phyloP scores from a whole-genome alignment of 2,329 filamentous ascomycete species.

The Xylaria sp. region DNA sequence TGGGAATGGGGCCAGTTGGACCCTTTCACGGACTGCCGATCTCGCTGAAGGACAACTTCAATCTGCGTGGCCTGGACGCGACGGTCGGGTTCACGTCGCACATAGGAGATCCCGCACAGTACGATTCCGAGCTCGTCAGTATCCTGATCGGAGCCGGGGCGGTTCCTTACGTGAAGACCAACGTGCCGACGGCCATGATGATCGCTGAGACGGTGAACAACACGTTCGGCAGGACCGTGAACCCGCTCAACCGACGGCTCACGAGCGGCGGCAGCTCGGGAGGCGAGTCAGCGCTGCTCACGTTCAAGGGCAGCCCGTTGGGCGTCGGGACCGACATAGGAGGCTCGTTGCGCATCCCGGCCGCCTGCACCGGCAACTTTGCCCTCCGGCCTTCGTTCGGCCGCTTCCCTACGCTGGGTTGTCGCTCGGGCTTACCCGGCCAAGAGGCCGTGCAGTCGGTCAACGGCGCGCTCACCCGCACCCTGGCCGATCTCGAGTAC shows the following conservation, averaged over 20 bases:
- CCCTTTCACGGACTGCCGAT: constrained; percentile 73
- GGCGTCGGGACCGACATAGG: constrained; percentile 57
- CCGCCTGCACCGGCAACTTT: constrained; percentile 48
- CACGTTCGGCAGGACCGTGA: constrained; percentile 69
- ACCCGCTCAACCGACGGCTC: constrained; percentile 67
- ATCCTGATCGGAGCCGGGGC: constrained; percentile 60
- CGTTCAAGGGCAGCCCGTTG: constrained; percentile 65
- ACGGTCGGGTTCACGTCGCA: constrained; percentile 72
- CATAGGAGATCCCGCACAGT: constrained; percentile 64
- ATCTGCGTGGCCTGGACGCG: constrained; percentile 67
- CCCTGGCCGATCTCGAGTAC: constrained; percentile 63
- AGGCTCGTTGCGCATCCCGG: constrained; percentile 49
- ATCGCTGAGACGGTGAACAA: constrained; percentile 75
- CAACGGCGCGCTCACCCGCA: constrained; percentile 70
- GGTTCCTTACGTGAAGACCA: constrained; percentile 67
- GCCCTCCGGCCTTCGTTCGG: constrained; percentile 58
- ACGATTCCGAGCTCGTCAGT: constrained; percentile 54
- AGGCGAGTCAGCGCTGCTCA: constrained; percentile 72
- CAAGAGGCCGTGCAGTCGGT: constrained; percentile 73
- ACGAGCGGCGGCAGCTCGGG: constrained; percentile 74
- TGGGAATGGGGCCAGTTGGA: constrained; percentile 60
- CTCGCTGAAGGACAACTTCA: constrained; percentile 77
- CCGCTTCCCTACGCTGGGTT: constrained; percentile 65
- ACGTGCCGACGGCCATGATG: constrained; percentile 73
- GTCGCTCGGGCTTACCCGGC: constrained; percentile 67